Evolutionary conservation across 805 yeast species (phyloP).

Genomic region (Kodamaea jinghongensis): DNA sequence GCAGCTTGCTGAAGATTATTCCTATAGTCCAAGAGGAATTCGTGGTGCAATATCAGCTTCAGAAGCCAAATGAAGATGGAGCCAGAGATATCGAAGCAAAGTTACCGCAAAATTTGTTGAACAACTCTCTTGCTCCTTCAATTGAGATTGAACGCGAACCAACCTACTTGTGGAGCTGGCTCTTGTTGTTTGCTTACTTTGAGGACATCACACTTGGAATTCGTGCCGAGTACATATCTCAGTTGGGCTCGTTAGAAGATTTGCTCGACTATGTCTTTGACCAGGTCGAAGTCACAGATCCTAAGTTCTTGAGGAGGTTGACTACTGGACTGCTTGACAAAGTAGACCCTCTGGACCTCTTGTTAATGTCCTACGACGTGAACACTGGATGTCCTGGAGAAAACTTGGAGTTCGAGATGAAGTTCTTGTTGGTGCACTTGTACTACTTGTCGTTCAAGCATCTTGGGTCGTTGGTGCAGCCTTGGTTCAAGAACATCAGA

Average conservation of each 20-base stretch:
- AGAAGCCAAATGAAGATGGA: constrained; percentile 33
- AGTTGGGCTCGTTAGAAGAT: constrained; percentile 48
- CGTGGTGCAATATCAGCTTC: constrained; percentile 60
- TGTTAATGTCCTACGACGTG: constrained; percentile 21
- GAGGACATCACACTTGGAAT: constrained; percentile 62
- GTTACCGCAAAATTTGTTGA: constrained; percentile 33
- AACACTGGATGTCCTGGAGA: constrained; percentile 21
- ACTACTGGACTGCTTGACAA: constrained; percentile 10
- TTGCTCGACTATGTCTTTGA: constrained; percentile 56
- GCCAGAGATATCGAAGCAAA: constrained; percentile 28
- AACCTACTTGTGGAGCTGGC: constrained; percentile 67
- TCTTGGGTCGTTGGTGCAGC: constrained; percentile 56
- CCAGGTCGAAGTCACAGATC: constrained; percentile 43
- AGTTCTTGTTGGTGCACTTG: constrained; percentile 46
- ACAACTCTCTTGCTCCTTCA: constrained; percentile 3
- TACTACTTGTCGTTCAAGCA: constrained; percentile 48
- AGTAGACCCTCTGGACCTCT: constrained; percentile 14
- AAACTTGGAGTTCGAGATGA: constrained; percentile 28
- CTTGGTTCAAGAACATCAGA: constrained; percentile 70
- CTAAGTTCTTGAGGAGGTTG: constrained; percentile 20
- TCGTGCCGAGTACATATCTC: constrained; percentile 57
- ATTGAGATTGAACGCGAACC: constrained; percentile 20
- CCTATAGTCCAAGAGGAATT: constrained; percentile 51
- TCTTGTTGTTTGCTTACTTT: constrained; percentile 58
- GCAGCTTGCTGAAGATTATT: constrained; percentile 40